A percentile compares a stretch with the other conserved stretches of the same genome.
Conservation (phyloP, 371 early-diverging fungal genomes). For the Apophysomyces elegans region DNA sequence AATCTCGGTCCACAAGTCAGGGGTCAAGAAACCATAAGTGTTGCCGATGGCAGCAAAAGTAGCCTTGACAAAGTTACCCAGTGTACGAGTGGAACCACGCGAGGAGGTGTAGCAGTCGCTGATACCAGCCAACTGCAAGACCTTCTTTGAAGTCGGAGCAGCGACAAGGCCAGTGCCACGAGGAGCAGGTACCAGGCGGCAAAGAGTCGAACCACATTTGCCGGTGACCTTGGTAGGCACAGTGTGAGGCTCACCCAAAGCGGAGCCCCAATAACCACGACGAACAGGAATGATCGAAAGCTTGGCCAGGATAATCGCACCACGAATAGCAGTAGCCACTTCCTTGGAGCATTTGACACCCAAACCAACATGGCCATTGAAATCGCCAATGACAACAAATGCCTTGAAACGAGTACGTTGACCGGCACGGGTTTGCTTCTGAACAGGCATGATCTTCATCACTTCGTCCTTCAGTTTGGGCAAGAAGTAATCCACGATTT, state of each 20-base stretch:
- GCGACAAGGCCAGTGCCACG: constrained; percentile 99
- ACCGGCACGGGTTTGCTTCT: constrained; percentile 99
- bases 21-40: constrained; percentile 98
- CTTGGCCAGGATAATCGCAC: constrained; percentile 99
- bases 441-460: constrained; percentile 99
- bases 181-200: constrained; percentile 97
- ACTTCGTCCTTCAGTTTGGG: constrained; percentile 98
- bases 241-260: constrained; percentile 98
- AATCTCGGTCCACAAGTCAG: constrained; percentile 96
- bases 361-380: constrained; percentile 97
- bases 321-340: constrained; percentile 98
- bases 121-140: constrained; percentile 98
- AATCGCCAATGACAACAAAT: constrained; percentile 99
- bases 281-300: constrained; percentile 98
- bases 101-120: constrained; percentile 98
- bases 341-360: constrained; percentile 99
- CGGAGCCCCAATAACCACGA: constrained; percentile 99
- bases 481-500: constrained; percentile 98
- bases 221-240: constrained; percentile 99
- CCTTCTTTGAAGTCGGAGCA: constrained; percentile 97
- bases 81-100: constrained; percentile 89
- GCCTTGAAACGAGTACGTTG: constrained; percentile 99
- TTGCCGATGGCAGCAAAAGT: constrained; percentile 98
- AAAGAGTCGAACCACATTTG: constrained; percentile 97
- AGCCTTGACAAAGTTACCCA: constrained; percentile 99